Percentiles rank a stretch among this genome's conserved stretches.
Evolutionary conservation across 148 eudicot genomes (phyloP).

Genomic region (Rhododendron griersonianum): DNA sequence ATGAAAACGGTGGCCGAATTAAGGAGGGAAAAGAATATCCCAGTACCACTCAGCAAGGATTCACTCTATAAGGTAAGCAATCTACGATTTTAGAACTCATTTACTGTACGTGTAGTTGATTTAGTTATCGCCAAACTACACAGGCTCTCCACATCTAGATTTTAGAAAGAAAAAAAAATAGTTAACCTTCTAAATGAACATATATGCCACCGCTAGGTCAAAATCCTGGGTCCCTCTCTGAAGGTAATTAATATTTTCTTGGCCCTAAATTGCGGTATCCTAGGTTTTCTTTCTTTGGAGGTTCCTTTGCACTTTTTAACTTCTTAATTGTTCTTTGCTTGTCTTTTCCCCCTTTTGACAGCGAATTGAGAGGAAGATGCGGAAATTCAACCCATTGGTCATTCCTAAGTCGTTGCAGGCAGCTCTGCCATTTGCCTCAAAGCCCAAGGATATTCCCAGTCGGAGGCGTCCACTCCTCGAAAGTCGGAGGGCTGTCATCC

Average conservation of each 20-base stretch:
- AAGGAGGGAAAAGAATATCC: constrained; percentile 57
- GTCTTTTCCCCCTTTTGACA: constrained; percentile 14
- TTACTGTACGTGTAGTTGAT: not conserved
- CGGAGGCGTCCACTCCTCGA: constrained; percentile 35
- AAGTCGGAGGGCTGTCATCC: constrained; percentile 55
- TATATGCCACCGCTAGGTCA: not conserved
- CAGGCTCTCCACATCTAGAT: not conserved
- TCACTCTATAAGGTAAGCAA: constrained; percentile 68
- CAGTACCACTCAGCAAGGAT: constrained; percentile 77
- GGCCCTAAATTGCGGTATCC: not conserved
- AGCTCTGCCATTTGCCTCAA: constrained; percentile 70
- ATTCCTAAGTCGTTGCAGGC: constrained; percentile 67
- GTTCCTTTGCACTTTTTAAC: not conserved
- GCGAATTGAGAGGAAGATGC: constrained; percentile 75
- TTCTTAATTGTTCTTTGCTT: constrained; percentile 1
- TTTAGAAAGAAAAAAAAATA: not conserved
- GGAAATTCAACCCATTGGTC: constrained; percentile 75
- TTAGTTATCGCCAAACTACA: not conserved
- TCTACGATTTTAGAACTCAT: not conserved
- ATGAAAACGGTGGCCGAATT: constrained; percentile 92
- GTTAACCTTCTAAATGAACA: not conserved
- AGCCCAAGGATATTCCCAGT: constrained; percentile 65
- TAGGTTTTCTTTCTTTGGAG: not conserved
- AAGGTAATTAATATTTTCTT: constrained; percentile 35
- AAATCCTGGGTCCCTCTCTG: not conserved